Percentiles rank a stretch among this genome's conserved stretches.
Conservation (phyloP, 257 asterid genomes). For the Rhazya stricta region DNA sequence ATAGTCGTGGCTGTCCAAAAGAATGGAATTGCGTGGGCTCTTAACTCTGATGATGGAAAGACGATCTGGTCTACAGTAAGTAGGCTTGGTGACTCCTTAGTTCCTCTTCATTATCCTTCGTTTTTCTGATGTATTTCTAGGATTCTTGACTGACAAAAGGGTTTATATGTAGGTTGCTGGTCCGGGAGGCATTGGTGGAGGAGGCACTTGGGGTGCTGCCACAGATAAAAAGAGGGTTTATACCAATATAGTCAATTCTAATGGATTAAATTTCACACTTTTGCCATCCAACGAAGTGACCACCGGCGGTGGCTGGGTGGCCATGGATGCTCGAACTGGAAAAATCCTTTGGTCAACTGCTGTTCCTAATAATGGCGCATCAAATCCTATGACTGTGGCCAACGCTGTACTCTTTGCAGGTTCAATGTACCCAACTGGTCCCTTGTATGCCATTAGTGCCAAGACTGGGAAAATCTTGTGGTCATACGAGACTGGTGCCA, state of each 20-base stretch:
- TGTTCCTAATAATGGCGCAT: constrained; percentile 26
- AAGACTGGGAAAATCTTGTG: constrained; percentile 30
- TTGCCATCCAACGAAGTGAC: constrained; percentile 29
- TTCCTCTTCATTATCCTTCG: no score
- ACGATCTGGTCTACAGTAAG: constrained; percentile 37
- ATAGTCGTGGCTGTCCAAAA: constrained; percentile 39
- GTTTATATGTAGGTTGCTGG: constrained; percentile 35
- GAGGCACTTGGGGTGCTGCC: constrained; percentile 47
- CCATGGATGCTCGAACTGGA: constrained; percentile 37
- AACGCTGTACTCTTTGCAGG: constrained; percentile 43
- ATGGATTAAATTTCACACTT: constrained; percentile 22
- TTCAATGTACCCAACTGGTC: constrained; percentile 29
- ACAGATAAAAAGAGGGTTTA: constrained; percentile 30
- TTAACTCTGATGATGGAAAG: constrained; percentile 30
- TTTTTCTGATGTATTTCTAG: background rate
- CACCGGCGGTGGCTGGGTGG: constrained; percentile 42
- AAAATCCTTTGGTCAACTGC: constrained; percentile 42
- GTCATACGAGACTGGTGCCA: constrained; percentile 40
- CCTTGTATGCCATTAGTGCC: constrained; percentile 37
- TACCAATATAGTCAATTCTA: constrained; percentile 37
- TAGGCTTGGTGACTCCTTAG: background rate
- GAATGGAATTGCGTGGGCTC: constrained; percentile 42
- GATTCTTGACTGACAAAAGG: background rate
- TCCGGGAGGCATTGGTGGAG: constrained; percentile 32
- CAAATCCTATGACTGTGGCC: constrained; percentile 34